These are phyloP conservation scores for Salinomyces thailandicus DNA, from an alignment of 2,329 filamentous ascomycete species.

Conservation along the genomic window DNA sequence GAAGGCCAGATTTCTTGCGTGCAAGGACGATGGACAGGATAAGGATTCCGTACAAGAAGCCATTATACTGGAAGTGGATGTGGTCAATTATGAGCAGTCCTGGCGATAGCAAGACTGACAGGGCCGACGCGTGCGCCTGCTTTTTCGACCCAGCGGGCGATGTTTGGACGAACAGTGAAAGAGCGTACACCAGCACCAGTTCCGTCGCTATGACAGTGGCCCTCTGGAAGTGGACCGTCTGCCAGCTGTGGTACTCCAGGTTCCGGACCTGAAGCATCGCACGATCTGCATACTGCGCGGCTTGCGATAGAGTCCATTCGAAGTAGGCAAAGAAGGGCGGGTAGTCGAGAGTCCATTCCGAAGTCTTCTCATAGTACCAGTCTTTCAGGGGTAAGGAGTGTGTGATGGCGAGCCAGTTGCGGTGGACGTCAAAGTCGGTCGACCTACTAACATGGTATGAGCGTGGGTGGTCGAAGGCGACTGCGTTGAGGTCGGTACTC, in stretches of 20 bases:
- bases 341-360: slow-evolving; percentile 99
- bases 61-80: slow-evolving; percentile 98
- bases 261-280: slow-evolving; percentile 73
- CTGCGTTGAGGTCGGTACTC: too few relatives aligned
- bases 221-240: slow-evolving; percentile 88
- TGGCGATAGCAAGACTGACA: slow-evolving; percentile 84
- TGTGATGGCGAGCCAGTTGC: slow-evolving; percentile 96
- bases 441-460: slow-evolving; percentile 59
- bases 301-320: slow-evolving; percentile 82
- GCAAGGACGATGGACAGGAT: slow-evolving; percentile 78
- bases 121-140: slow-evolving; percentile 71
- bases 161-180: slow-evolving; percentile 70
- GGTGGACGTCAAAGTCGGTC: slow-evolving; percentile 96
- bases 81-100: slow-evolving; percentile 95
- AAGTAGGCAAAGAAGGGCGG: slow-evolving; percentile 97
- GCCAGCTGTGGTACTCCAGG: slow-evolving; percentile 79
- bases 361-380: slow-evolving; percentile 97
- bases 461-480: not conserved
- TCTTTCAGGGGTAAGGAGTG: slow-evolving; percentile 74
- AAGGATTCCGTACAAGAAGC: slow-evolving; percentile 85
- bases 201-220: slow-evolving; percentile 80
- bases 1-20: slow-evolving; percentile 60
- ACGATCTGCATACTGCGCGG: slow-evolving; percentile 65
- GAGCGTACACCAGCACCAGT: slow-evolving; percentile 69
- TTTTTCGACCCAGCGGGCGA: slow-evolving; percentile 55